Evolutionary conservation across 2,329 filamentous ascomycete species (phyloP), one percentile per base, ranked within the genome.

Genomic region (Macrophomina phaseolina): DNA sequence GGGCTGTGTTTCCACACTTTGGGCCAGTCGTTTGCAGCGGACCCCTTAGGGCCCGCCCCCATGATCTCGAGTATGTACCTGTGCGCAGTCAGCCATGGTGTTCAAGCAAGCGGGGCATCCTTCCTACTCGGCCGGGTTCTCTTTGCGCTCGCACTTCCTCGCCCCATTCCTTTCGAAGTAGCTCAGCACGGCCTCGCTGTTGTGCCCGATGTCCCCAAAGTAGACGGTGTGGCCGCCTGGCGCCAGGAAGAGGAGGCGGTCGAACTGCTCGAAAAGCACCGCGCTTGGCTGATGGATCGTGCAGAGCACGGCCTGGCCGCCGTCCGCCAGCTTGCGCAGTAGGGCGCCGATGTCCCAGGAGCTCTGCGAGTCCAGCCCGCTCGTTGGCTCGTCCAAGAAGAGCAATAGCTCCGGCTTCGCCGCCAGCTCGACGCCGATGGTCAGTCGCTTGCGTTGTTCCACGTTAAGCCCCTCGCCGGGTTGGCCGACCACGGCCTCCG

Each of bases 361-460:
- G 61, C 83, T 86, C 74, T 18, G 38, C 23, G 91, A 58, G 14
- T 66, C 53, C 28, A 66, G 64, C 5, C 64, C 64, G 18, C 46
- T 53, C 75, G 82, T 84, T 2, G 63, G 88, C 71, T 89, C 87
- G 61, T 89, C 87, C 8, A 89, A 80, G 77, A 89, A 90, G 1
- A 90, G 82, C 0, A 89, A 77, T 0, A 89, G 81, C 68, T 84
- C 84, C 0, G 90, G 90, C 73, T 90, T 88, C 2, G 90, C 89
- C 6, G 89, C 90, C 14, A 92, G 80, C 73, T 92, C 90, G 9
- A 91, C 89, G 68, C 88, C 90, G 67, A 92, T 92, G 0, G 90
- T 91, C 8, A 91, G 80, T 58, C 89, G 82, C 77, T 92, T 92
- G 67, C 87, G 83, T 74, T 91, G 87, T 75, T 91, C 89, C 5